Percentiles rank a stretch among this genome's conserved stretches.
These are phyloP conservation scores for Acacia confusa DNA, from an alignment of 306 rosid genomes.

Conservation along the genomic window DNA sequence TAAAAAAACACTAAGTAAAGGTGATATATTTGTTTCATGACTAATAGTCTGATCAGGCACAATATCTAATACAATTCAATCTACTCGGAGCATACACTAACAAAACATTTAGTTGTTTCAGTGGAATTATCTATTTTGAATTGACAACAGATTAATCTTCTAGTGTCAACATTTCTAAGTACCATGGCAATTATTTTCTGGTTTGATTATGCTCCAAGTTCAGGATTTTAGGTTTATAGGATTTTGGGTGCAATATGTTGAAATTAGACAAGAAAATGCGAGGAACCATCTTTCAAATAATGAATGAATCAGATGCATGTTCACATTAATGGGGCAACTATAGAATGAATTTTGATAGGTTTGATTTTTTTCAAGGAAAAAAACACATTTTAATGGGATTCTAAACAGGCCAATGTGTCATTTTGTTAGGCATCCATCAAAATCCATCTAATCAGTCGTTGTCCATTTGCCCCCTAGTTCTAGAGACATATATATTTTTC, in stretches of 20 bases:
- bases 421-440: background rate
- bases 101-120: background rate
- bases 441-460: background rate
- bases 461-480: background rate
- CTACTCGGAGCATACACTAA: background rate
- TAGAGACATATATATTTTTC: background rate
- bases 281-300: background rate
- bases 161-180: background rate
- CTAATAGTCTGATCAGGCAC: background rate
- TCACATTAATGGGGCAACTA: background rate
- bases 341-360: background rate
- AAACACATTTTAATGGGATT: background rate
- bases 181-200: background rate
- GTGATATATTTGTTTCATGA: background rate
- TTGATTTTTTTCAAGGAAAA: background rate
- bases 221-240: background rate
- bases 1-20: background rate
- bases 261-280: background rate
- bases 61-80: background rate
- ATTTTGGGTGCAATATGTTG: background rate
- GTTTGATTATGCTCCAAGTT: background rate
- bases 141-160: background rate
- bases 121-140: background rate
- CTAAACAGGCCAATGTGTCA: background rate
- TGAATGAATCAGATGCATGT: background rate